Conservation (phyloP, 169 alveolate genomes). For the Eimeria necatrix region DNA sequence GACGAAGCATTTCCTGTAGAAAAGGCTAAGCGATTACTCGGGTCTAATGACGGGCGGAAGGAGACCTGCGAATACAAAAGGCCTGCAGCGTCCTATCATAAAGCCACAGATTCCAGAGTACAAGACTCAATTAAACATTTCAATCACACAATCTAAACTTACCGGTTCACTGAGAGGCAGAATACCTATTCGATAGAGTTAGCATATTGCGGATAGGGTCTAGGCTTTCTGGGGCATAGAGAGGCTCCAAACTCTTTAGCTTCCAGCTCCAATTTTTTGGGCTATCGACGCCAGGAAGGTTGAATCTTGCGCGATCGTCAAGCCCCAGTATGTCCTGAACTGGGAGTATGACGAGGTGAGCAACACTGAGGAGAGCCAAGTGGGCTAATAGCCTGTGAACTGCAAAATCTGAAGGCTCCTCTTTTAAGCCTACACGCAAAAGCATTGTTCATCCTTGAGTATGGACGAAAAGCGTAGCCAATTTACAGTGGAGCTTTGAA, state of each 20-base stretch:
- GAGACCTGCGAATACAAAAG: too few species aligned
- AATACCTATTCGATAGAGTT: slow-evolving; percentile 25
- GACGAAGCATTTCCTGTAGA: too few species aligned
- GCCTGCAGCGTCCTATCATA: too few species aligned
- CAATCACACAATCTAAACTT: too few species aligned
- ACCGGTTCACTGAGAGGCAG: not conserved
- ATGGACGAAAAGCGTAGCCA: not conserved
- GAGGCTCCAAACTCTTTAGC: slow-evolving; percentile 64
- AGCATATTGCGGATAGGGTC: slow-evolving; percentile 49
- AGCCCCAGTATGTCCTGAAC: slow-evolving; percentile 77
- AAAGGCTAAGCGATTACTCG: too few species aligned
- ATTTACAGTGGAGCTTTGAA: not conserved
- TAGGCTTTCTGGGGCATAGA: slow-evolving; percentile 38
- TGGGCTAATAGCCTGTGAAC: slow-evolving; percentile 52
- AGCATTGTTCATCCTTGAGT: not conserved
- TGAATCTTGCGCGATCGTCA: slow-evolving; percentile 72
- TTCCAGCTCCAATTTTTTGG: slow-evolving; percentile 80
- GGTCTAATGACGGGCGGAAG: too few species aligned
- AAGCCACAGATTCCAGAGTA: too few species aligned
- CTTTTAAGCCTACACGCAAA: slow-evolving; percentile 47
- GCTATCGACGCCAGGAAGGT: slow-evolving; percentile 72
- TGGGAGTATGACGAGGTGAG: slow-evolving; percentile 73
- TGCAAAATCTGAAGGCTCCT: slow-evolving; percentile 55
- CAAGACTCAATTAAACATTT: too few species aligned
- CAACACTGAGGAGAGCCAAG: slow-evolving; percentile 73